phyloP scores from a whole-genome alignment of 306 rosid species.

The Morella rubra region DNA sequence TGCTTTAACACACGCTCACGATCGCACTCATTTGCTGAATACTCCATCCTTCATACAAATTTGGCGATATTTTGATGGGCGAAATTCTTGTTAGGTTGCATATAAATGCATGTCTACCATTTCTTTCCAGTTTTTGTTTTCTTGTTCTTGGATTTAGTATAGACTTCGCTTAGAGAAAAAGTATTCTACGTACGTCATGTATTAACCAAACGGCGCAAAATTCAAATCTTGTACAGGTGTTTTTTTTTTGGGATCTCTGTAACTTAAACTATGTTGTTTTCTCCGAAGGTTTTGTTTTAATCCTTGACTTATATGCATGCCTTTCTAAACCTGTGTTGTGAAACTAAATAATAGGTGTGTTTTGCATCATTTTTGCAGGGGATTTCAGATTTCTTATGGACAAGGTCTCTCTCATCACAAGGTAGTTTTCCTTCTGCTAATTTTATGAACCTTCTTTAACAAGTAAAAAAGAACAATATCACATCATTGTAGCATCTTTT shows the following conservation, averaged over 20 bases:
- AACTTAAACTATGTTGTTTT: not conserved
- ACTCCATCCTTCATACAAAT: not conserved
- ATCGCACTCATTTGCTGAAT: not conserved
- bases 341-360: not conserved
- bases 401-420: conserved; percentile 38
- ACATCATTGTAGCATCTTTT: not conserved
- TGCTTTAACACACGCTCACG: not conserved
- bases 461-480: not conserved
- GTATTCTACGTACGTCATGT: not conserved
- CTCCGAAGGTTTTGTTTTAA: not conserved
- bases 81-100: not conserved
- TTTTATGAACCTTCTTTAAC: not conserved
- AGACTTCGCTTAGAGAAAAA: not conserved
- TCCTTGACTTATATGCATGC: no score
- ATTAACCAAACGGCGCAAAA: not conserved
- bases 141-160: not conserved
- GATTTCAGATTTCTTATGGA: conserved; percentile 48
- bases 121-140: not conserved
- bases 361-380: conserved; percentile 36
- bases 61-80: not conserved
- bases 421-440: conserved; percentile 26
- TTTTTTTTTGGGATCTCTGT: not conserved
- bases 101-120: not conserved
- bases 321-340: no score
- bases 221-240: not conserved